Percentiles rank a stretch among this genome's conserved stretches.
phyloP scores from a whole-genome alignment of 2,329 filamentous ascomycete species.

The Trichoderma koningiopsis region DNA sequence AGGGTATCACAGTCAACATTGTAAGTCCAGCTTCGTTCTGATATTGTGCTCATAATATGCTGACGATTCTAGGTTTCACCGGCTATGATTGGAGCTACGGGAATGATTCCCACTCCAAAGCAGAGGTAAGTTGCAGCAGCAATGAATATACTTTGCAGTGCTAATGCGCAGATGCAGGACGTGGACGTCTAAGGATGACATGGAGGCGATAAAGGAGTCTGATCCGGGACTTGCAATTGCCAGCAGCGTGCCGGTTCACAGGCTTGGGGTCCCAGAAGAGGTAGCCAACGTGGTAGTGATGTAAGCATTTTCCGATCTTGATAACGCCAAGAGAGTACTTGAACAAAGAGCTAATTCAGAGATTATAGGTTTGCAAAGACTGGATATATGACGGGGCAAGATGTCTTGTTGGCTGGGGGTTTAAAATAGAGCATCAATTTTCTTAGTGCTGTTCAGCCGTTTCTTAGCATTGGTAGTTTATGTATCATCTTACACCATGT shows the following conservation, averaged over 20 bases:
- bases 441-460: not conserved
- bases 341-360: not conserved
- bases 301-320: not conserved
- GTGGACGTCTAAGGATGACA: not conserved
- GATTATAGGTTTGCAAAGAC: not conserved
- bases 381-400: not conserved
- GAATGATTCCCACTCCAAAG: not conserved
- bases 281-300: not conserved
- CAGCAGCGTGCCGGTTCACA: not conserved
- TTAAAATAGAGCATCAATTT: not conserved
- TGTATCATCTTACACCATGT: not conserved
- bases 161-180: not conserved
- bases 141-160: not conserved
- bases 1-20: not conserved
- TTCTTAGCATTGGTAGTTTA: no score
- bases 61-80: not conserved
- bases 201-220: constrained; percentile 1
- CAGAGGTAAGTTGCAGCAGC: not conserved
- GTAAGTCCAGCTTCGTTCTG: not conserved
- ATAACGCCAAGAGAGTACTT: no score
- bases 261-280: not conserved
- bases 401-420: not conserved
- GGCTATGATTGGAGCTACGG: not conserved
- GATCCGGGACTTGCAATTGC: constrained; percentile 7
- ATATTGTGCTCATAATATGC: not conserved